Evolutionary conservation across 148 eudicot genomes (phyloP).

Genomic region (Silene uniflora): DNA sequence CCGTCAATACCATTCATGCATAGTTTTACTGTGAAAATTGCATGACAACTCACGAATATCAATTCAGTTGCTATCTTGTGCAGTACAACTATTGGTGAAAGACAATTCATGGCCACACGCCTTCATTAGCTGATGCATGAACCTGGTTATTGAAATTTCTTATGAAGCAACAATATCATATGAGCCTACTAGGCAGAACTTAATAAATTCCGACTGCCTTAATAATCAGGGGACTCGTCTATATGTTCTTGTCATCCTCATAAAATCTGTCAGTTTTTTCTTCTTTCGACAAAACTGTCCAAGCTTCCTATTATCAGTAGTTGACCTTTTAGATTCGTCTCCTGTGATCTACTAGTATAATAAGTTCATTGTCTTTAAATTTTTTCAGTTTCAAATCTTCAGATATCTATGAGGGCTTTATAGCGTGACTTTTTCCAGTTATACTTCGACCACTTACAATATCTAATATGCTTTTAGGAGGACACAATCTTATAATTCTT

Average conservation of each 20-base stretch:
- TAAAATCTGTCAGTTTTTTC: not conserved
- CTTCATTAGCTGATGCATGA: not conserved
- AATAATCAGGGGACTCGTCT: not conserved
- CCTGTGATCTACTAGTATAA: not conserved
- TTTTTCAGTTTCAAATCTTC: not conserved
- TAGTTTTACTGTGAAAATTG: not conserved
- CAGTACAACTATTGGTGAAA: conserved; percentile 3
- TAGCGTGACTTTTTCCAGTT: not conserved
- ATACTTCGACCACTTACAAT: not conserved
- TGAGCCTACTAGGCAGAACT: not conserved
- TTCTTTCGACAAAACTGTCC: not conserved
- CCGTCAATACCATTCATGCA: not conserved
- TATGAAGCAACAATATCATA: not conserved
- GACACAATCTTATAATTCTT: conserved; percentile 90
- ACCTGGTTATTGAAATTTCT: not conserved
- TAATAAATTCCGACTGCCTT: not conserved
- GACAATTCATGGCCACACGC: not conserved
- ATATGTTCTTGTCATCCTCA: not conserved
- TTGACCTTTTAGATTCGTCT: not conserved
- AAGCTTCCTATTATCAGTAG: not conserved
- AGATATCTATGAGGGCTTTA: not conserved
- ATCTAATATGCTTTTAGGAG: conserved; percentile 46
- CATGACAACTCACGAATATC: not conserved
- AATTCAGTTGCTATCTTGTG: not conserved
- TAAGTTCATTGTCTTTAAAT: too few relatives aligned